Base-by-base conservation (phyloP, 306 rosid genomes). In the Rosa rugosa region DNA sequence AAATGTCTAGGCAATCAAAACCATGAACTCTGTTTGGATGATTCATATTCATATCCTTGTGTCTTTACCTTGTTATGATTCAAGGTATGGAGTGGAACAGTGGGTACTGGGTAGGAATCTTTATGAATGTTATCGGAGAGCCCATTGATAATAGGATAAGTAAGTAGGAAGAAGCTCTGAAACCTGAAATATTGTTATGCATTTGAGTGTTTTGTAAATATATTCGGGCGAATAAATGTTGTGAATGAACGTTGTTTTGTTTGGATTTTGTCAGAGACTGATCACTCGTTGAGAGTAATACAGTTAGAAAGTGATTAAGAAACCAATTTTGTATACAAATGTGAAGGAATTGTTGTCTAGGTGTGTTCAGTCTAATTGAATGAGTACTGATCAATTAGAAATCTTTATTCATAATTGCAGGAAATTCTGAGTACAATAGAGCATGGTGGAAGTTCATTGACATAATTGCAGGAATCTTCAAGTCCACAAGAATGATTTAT, bases 121-220 rank as follows among this genome's bases (percentile, higher is more conserved):
- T 93, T 82, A 89, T 90, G 8, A 93, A 93, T 80, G 96, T 93
- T 80, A 88, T 93, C 79, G 94, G 97, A 59, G 97, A 89, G 84
- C 89, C 94, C 31, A 90, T 90, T 11, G 94, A 90, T 14, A 84
- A 89, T 74, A 88, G 80, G 83, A 96, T 89, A 41, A 85, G 97
- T 92, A 12, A 54, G 77, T 44, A 38, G 36, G 36, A 83, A 86
- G 90, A 80, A 75, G 47, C 14, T 42, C 45, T 50, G 54, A 44
- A 64, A 51, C 8, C 73, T 56, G 3, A 36, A 20, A 31, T 2
- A 22, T 25, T 76, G 7, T 8, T 46, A 9, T 46, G 72, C 22
- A 10, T 36, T 76, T 49, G 25, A 66, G 47, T 4, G 11, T 77
- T 22, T 42, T 36, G 1, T 49, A 23, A 5, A 46, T 27, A 11